Evolutionary conservation across 2,329 filamentous ascomycete species (phyloP).

Genomic region (Nemania abortiva): DNA sequence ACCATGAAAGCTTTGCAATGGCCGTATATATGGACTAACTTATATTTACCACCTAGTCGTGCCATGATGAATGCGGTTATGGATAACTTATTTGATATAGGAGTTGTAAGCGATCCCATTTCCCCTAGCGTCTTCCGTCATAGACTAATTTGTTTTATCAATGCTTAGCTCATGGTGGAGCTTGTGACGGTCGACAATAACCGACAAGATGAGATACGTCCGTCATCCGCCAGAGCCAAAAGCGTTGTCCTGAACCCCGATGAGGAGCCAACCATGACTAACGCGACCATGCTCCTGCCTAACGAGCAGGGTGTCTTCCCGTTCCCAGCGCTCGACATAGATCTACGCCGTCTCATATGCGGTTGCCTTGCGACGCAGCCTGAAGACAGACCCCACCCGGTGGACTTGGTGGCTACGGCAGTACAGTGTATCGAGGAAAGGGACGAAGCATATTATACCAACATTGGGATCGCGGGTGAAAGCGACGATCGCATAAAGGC

Average conservation of each 20-base stretch:
- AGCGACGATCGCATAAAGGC: slow-evolving; percentile 10
- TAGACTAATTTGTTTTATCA: not conserved
- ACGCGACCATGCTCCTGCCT: slow-evolving; percentile 4
- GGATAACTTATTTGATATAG: slow-evolving; percentile 11
- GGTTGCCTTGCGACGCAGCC: slow-evolving; percentile 11
- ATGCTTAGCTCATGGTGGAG: slow-evolving; percentile 16
- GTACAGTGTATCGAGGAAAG: not conserved
- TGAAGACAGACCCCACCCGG: not conserved
- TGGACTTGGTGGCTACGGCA: not conserved
- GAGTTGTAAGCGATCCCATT: not conserved
- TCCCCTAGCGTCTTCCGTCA: not conserved
- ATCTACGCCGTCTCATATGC: slow-evolving; percentile 19
- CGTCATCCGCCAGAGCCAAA: too few relatives aligned
- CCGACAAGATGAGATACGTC: too few relatives aligned
- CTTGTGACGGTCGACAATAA: slow-evolving; percentile 3
- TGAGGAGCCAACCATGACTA: too few relatives aligned
- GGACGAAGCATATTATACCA: slow-evolving; percentile 12
- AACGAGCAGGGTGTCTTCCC: not conserved
- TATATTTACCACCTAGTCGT: not conserved
- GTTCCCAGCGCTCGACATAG: slow-evolving; percentile 6
- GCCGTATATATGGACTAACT: not conserved
- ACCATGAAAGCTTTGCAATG: not conserved
- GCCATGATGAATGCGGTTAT: too few relatives aligned
- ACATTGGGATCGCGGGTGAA: not conserved
- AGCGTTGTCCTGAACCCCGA: too few relatives aligned